Evolutionary conservation across 129 eudicot genomes (phyloP), one percentile per base, ranked within the genome.

Genomic region (Oenanthe sinensis): DNA sequence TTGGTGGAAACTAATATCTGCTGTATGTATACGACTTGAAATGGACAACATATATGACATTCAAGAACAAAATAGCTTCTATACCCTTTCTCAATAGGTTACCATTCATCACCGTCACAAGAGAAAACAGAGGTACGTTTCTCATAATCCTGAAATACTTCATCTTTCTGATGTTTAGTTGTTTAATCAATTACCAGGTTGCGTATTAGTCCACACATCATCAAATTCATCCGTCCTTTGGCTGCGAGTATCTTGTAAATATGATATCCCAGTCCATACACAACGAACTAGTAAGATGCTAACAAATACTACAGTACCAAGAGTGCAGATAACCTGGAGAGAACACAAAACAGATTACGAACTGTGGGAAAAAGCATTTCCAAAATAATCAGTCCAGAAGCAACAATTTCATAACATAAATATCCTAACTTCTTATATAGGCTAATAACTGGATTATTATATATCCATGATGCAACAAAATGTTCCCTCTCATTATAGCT

Each of bases 231-330:
- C 82, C 40, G 82, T 81, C 77, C 91, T 80, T 52, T 80, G 79
- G 33, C 78, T 77, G 55, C 85, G 88, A 54, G 78, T 86, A 36
- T 88, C 90, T 87, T 91, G 98, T 43, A 91, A 85, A 82, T 84
- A 91, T 11, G 96, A 82, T 63, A 91, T 85, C 48, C 93, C 97
- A 17, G 93, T 88, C 98, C 97, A 91, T 83, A 91, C 84, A 11
- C 97, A 96, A 8, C 98, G 97, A 74, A 91, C 87, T 58, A 91
- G 84, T 85, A 94, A 87, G 60, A 94, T 94, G 87, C 98, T 94
- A 48, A 85, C 86, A 60, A 94, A 94, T 28, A 91, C 88, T 45
- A 90, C 91, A 82, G 89, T 94, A 68, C 98, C 98, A 62, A 94
- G 96, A 19, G 97, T 91, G 84, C 98, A 94, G 82, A 94, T 83